Evolutionary conservation across 2,329 filamentous ascomycete species (phyloP).

Genomic region (Tympanopsis confertula): DNA sequence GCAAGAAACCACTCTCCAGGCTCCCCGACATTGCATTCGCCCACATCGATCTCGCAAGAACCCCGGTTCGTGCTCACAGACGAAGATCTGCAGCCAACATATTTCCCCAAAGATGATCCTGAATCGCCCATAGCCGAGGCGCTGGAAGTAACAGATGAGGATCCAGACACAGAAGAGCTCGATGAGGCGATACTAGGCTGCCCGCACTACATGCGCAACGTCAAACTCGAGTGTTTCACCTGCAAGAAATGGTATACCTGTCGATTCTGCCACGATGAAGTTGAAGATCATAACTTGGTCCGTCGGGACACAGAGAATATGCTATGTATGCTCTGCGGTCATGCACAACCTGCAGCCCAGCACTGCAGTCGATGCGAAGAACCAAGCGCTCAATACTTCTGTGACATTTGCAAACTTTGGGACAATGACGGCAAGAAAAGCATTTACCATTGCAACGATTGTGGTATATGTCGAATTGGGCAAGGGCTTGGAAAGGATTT

Average conservation of each 20-base stretch:
- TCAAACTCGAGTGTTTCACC: slow-evolving; percentile 61
- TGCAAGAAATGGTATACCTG: slow-evolving; percentile 64
- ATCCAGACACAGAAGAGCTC: neutral
- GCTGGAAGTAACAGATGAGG: too few species aligned
- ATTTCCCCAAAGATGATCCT: slow-evolving; percentile 13
- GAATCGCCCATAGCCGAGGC: neutral
- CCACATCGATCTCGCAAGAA: neutral
- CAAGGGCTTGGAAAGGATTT: slow-evolving; percentile 65
- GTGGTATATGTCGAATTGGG: slow-evolving; percentile 62
- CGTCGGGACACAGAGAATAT: slow-evolving; percentile 59
- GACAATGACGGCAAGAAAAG: slow-evolving; percentile 60
- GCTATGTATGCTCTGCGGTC: slow-evolving; percentile 64
- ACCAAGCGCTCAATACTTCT: slow-evolving; percentile 61
- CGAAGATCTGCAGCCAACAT: slow-evolving; percentile 29
- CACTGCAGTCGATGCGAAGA: slow-evolving; percentile 49
- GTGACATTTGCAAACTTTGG: slow-evolving; percentile 63
- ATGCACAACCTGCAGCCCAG: slow-evolving; percentile 53
- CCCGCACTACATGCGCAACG: slow-evolving; percentile 61
- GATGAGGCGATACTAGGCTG: slow-evolving; percentile 36
- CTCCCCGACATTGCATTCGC: neutral
- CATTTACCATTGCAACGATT: slow-evolving; percentile 67
- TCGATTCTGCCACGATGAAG: slow-evolving; percentile 59
- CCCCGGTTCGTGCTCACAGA: slow-evolving; percentile 7
- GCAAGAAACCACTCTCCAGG: too few species aligned
- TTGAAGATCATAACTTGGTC: slow-evolving; percentile 49